Percentiles rank a stretch among this genome's conserved stretches.
These are phyloP conservation scores for Pseudogymnoascus sp. DNA, from an alignment of 2,329 filamentous ascomycete genomes.

Conservation along the genomic window DNA sequence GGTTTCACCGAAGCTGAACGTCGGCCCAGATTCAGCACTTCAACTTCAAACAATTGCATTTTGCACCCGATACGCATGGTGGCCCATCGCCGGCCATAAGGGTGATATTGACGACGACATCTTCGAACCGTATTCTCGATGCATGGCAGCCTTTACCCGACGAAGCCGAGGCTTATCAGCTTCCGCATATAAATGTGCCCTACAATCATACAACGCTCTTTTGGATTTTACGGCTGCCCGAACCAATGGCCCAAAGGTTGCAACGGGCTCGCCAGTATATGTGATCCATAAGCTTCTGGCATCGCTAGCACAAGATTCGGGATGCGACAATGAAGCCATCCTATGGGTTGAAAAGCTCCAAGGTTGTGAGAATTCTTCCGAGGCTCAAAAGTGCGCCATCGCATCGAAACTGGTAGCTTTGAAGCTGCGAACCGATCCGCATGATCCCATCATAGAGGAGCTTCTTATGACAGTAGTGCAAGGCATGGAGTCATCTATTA, in stretches of 20 bases:
- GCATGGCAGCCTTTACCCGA: constrained; percentile 51
- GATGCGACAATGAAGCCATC: constrained; percentile 42
- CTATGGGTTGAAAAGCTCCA: constrained; percentile 44
- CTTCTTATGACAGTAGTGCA: constrained; percentile 43
- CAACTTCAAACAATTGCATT: constrained; percentile 58
- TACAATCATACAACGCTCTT: constrained; percentile 17
- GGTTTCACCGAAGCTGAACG: constrained; percentile 43
- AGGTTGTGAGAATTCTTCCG: constrained; percentile 20
- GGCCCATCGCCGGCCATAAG: constrained; percentile 52
- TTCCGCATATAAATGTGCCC: constrained; percentile 19
- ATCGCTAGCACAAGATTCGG: constrained; percentile 38
- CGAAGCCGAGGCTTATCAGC: constrained; percentile 29
- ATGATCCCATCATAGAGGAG: constrained; percentile 31
- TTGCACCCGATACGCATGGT: constrained; percentile 54
- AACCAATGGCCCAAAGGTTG: constrained; percentile 1
- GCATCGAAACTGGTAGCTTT: constrained; percentile 49
- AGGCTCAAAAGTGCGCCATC: constrained; percentile 36
- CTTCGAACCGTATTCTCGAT: constrained; percentile 56
- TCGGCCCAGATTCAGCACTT: constrained; percentile 50
- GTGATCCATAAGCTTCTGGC: constrained; percentile 43
- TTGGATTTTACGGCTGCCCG: background rate
- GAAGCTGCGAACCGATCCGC: constrained; percentile 39
- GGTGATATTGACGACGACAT: constrained; percentile 57
- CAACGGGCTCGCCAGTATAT: constrained; percentile 15
- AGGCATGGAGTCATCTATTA: constrained; percentile 49